Conservation (phyloP, 2,329 filamentous ascomycete species). For the Torrubiella hemipterigena region DNA sequence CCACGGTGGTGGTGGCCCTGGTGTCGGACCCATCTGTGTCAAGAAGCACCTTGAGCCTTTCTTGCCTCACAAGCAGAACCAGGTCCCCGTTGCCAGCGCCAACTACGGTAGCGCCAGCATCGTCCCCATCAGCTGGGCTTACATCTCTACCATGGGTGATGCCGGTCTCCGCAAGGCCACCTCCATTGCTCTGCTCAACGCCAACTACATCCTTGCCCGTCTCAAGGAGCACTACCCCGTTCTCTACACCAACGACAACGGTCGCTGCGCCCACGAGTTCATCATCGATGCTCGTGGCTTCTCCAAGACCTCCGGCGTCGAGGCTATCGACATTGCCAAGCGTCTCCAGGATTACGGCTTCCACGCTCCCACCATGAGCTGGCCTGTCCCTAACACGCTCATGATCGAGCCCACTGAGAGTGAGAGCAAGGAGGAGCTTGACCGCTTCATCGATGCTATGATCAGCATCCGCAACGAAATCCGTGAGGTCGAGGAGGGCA, state of each 20-base stretch:
- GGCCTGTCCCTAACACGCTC: conserved; percentile 86
- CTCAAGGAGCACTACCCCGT: conserved; percentile 80
- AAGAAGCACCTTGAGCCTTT: conserved; percentile 67
- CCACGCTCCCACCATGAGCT: conserved; percentile 94
- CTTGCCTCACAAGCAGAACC: conserved; percentile 45
- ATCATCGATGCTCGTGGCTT: conserved; percentile 84
- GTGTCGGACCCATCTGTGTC: conserved; percentile 88
- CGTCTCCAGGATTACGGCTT: conserved; percentile 95
- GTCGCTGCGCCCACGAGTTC: conserved; percentile 92
- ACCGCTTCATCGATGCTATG: conserved; percentile 83
- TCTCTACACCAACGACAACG: conserved; percentile 82
- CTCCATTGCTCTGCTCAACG: conserved; percentile 86
- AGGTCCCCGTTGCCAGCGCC: conserved; percentile 55
- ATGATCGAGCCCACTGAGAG: conserved; percentile 98
- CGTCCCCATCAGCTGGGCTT: conserved; percentile 87
- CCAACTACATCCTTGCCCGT: conserved; percentile 88
- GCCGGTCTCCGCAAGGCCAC: conserved; percentile 79
- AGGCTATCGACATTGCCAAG: conserved; percentile 93
- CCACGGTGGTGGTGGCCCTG: conserved; percentile 86
- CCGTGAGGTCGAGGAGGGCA: conserved; percentile 67
- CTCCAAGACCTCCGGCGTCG: conserved; percentile 69
- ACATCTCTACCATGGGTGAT: conserved; percentile 83
- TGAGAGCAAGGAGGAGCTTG: conserved; percentile 83
- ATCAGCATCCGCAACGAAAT: conserved; percentile 83
- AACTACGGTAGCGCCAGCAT: conserved; percentile 84